A percentile compares a stretch with the other conserved stretches of the same genome.
Evolutionary conservation across 2,329 filamentous ascomycete species (phyloP).

Genomic region (Botrytis deweyae): DNA sequence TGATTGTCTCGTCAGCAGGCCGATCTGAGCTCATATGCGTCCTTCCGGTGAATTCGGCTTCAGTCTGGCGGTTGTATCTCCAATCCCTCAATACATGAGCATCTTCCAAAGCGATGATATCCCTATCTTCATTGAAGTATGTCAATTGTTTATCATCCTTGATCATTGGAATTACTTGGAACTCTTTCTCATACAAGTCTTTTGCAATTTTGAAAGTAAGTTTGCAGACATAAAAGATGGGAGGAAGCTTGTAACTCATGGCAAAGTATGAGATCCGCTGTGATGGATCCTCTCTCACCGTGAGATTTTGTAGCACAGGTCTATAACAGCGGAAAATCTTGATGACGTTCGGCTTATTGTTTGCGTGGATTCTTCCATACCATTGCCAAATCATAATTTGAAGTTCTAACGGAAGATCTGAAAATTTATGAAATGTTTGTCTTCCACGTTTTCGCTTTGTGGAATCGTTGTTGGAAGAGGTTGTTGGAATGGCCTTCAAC

Average conservation of each 20-base stretch:
- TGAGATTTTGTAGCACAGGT: not conserved
- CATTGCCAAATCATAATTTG: not conserved
- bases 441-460: not conserved
- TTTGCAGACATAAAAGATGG: not conserved
- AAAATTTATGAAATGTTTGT: not conserved
- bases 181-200: not conserved
- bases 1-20: not conserved
- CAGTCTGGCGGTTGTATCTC: constrained; percentile 4
- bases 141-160: not conserved
- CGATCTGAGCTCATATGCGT: rapidly evolving
- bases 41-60: not conserved
- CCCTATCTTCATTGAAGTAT: constrained; percentile 6
- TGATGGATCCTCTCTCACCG: too few relatives aligned
- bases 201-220: not conserved
- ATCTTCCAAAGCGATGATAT: not conserved
- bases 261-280: not conserved
- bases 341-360: not conserved
- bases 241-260: not conserved
- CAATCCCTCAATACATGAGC: not conserved
- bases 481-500: not conserved
- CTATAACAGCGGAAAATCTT: not conserved
- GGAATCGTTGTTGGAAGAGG: not conserved
- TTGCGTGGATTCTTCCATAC: not conserved
- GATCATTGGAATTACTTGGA: not conserved
- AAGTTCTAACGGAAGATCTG: not conserved